Conservation (phyloP, 75 land plant species). For the Picea glauca region DNA sequence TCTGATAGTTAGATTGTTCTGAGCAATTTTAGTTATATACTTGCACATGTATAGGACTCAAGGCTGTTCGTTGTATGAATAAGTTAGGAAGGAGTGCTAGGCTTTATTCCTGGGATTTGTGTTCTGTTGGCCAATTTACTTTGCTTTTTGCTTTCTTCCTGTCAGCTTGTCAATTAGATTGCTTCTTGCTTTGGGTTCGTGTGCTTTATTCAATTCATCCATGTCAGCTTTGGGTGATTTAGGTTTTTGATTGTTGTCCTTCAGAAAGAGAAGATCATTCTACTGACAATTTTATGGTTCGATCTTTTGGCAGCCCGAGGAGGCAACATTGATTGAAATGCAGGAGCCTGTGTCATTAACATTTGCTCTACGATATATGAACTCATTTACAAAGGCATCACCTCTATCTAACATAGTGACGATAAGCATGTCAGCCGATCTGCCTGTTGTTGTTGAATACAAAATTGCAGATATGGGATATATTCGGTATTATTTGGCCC, state of each 20-base stretch:
- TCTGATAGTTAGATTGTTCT: too few relatives aligned
- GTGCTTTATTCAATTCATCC: neutral
- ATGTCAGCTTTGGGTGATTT: neutral
- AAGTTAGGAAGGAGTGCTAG: too few relatives aligned
- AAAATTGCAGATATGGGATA: constrained; percentile 98
- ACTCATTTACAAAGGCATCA: constrained; percentile 50
- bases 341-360: constrained; percentile 46
- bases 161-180: too few relatives aligned
- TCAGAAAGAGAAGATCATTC: neutral
- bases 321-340: constrained; percentile 38
- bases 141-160: too few relatives aligned
- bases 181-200: neutral
- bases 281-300: neutral
- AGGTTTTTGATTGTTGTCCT: neutral
- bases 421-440: constrained; percentile 83
- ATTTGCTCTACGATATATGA: constrained; percentile 45
- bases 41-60: too few relatives aligned
- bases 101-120: too few relatives aligned
- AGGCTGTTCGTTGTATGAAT: too few relatives aligned
- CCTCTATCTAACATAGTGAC: constrained; percentile 49
- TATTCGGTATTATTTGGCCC: constrained; percentile 40
- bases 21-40: too few relatives aligned
- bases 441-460: constrained; percentile 96
- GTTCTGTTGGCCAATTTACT: too few relatives aligned
- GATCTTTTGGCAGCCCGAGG: constrained; percentile 29